Percentiles rank a stretch among this genome's conserved stretches.
These are phyloP conservation scores for Stagonosporopsis chrysanthemi DNA, from an alignment of 2,329 filamentous ascomycete genomes.

Conservation along the genomic window DNA sequence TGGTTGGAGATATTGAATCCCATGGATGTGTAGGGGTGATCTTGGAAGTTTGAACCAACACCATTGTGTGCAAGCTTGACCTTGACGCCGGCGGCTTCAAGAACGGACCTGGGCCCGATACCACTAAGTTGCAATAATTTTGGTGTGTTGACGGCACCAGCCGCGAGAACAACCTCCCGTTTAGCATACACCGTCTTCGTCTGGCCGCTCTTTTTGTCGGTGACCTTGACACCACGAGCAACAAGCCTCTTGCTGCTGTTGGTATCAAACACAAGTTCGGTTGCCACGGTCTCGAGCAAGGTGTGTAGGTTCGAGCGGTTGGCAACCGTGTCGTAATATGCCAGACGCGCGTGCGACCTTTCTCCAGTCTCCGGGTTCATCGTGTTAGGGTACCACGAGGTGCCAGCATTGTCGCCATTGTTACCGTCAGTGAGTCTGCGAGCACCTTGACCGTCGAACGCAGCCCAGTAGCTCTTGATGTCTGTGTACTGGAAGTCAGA, in stretches of 20 bases:
- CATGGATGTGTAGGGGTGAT: constrained; percentile 38
- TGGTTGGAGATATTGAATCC: constrained; percentile 30
- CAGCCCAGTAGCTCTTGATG: constrained; percentile 32
- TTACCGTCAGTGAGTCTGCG: constrained; percentile 32
- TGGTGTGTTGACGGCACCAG: constrained; percentile 64
- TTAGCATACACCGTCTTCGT: constrained; percentile 34
- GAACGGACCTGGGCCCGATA: constrained; percentile 37
- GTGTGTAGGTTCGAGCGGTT: constrained; percentile 43
- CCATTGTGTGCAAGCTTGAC: constrained; percentile 39
- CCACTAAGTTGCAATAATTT: constrained; percentile 54
- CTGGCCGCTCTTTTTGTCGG: constrained; percentile 24
- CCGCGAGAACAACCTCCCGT: constrained; percentile 66
- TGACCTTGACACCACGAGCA: constrained; percentile 38
- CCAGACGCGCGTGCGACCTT: constrained; percentile 41
- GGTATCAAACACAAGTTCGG: constrained; percentile 33
- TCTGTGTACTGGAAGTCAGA: constrained; percentile 41
- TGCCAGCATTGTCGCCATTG: constrained; percentile 40
- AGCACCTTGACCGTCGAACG: constrained; percentile 33
- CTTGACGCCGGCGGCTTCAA: constrained; percentile 37
- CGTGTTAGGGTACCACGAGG: constrained; percentile 48
- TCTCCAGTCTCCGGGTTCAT: constrained; percentile 44
- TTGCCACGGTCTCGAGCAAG: constrained; percentile 28
- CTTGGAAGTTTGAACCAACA: constrained; percentile 47
- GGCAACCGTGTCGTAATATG: constrained; percentile 40
- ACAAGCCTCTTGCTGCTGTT: constrained; percentile 26